Conservation (phyloP, 441 rosid genomes). For the Bruguiera hainesii region DNA sequence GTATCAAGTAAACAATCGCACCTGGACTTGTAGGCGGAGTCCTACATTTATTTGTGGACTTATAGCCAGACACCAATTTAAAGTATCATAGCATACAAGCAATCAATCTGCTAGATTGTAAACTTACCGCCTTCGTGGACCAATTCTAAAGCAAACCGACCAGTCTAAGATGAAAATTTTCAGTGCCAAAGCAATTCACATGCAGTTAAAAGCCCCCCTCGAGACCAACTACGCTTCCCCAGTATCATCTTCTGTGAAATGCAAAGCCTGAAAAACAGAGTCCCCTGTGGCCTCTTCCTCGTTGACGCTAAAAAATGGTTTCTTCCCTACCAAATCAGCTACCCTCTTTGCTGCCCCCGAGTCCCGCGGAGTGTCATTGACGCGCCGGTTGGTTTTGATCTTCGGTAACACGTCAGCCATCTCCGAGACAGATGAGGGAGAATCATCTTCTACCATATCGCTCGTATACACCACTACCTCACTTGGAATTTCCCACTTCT, state of each 20-base stretch:
- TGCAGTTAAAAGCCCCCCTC: no score
- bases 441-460: constrained; percentile 32
- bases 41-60: background rate
- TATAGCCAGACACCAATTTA: background rate
- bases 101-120: background rate
- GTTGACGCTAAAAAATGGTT: constrained; percentile 41
- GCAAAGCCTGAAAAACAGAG: constrained; percentile 55
- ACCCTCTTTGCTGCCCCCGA: constrained; percentile 91
- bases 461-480: constrained; percentile 40
- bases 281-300: constrained; percentile 20
- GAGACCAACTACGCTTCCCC: constrained; percentile 15
- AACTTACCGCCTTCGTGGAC: no score
- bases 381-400: constrained; percentile 57
- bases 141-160: no score
- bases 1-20: no score
- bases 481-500: constrained; percentile 84
- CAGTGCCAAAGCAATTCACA: background rate
- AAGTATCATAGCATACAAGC: background rate
- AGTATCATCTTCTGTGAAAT: constrained; percentile 42
- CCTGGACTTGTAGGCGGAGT: no score
- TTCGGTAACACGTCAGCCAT: constrained; percentile 48
- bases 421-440: constrained; percentile 26
- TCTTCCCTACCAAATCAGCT: constrained; percentile 64
- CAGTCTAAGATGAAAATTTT: constrained; percentile 25
- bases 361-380: constrained; percentile 70